Evolutionary conservation across 1,284 basidiomycete species (phyloP), one percentile per base, ranked within the genome.

Genomic region (Trichosporon asahii): DNA sequence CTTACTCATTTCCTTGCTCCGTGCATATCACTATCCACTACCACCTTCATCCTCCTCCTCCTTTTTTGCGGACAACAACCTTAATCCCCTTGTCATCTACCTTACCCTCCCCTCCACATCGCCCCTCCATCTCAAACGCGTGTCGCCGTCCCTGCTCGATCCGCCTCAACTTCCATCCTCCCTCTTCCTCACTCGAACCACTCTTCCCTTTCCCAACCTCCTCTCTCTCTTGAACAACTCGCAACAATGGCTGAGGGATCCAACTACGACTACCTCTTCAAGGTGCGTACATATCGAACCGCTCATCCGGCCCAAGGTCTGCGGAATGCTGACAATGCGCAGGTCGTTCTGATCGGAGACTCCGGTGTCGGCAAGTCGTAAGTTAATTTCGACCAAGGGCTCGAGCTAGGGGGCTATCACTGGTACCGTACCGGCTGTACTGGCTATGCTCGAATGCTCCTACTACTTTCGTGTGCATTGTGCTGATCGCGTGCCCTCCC

Each of bases 291-390:
- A 40, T 21, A 11, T 35, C 27, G 40, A n/a, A 31, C n/a, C 11
- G 21, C 29, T 14, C n/a, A 23, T 33, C 25, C 31, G 37, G 15
- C 21, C 18, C n/a, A n/a, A 7, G 49, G 18, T 23, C 29, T 6
- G 31, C 23, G 64, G 33, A 61, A 33, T n/a, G 57, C 68, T 69
- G 25, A 66, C 60, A n/a, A 6, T 31, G 46, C 68, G 21, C 63
- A 96, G 93, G 92, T 96, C 76, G 95, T 98, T 76, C 89, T 98
- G 76, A 98, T 98, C 87, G 96, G 97, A 82, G 96, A 99, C 86
- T 97, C 94, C 76, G 97, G 96, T 78, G 96, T 98, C 82, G 96
- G 96, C 84, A 99, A 99, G 89, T 98, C 87, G 85, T 88, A 72
- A 76, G 86, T 85, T 44, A 15, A 53, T 61, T 11, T 31, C 27